Evolutionary conservation across 2,329 filamentous ascomycete species (phyloP), one percentile per base, ranked within the genome.

Genomic region (Zalaria sp.): DNA sequence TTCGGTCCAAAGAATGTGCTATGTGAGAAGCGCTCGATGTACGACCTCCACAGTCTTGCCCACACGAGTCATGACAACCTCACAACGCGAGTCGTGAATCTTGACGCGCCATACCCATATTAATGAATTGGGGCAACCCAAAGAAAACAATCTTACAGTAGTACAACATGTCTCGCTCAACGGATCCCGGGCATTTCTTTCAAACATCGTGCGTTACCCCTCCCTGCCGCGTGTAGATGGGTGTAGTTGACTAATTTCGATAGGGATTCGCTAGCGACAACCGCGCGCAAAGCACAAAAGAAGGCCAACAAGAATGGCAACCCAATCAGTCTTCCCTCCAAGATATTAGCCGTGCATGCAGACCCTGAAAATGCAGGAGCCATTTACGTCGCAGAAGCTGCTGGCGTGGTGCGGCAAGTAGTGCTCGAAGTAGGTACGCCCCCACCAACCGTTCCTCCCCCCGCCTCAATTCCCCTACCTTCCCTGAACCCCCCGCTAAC

Each of bases 351-450:
- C 27, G 74, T 83, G 27, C 64, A 76, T 25, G 57, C 72, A 7
- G 84, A 93, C 56, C 81, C 83, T 5, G 65, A 69, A 39, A 73
- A 75, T 40, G 61, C 72, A 3, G 67, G 67, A 11, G 68, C 71
- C 5, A 67, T 95, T 34, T 87, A 85, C 58, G 69, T 94, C 29
- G 88, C 89, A 26, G 87, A 94, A 61, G 91, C 88, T 39, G 80
- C 81, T n/a, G 89, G 87, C 4, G 77, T 74, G 37, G 77, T 91
- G 32, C 79, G 84, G 41, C 75, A 75, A 48, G 67, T 96, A 36
- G 72, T 78, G 46, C 64, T 91, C 46, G 77, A 89, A 68, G 86
- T 91, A 70, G 65, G 77, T 77, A 59, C 60, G 60, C 29, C 7
- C 29, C 29, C 29, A 32, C 29, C 7, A 59, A 7, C n/a, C 29